Conservation (phyloP, 1,284 basidiomycete genomes). For the Naganishia sp. region DNA sequence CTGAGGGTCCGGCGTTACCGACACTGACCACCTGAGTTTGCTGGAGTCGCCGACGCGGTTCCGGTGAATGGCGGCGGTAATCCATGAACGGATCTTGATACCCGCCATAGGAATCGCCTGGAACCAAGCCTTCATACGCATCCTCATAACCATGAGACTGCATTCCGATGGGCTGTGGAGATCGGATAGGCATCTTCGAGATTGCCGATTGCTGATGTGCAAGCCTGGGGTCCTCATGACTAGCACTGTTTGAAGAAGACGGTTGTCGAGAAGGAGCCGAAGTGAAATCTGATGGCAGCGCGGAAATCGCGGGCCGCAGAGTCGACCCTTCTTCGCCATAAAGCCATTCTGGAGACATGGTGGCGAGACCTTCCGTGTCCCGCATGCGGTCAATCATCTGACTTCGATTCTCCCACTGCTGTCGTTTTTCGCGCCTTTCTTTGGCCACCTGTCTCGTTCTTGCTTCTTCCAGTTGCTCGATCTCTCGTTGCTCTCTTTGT, state of each 20-base stretch:
- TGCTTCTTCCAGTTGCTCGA: slow-evolving; percentile 29
- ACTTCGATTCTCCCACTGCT: slow-evolving; percentile 31
- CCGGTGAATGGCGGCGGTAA: slow-evolving; percentile 13
- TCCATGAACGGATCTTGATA: slow-evolving; percentile 26
- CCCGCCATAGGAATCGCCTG: slow-evolving; percentile 9
- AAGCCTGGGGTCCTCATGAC: slow-evolving; percentile 7
- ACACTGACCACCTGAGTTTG: slow-evolving; percentile 1
- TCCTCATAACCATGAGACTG: slow-evolving; percentile 10
- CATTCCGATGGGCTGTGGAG: background rate
- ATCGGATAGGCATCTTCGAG: background rate
- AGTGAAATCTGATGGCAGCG: background rate
- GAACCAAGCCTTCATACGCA: slow-evolving; percentile 26
- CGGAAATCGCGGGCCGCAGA: background rate
- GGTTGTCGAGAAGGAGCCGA: slow-evolving; percentile 3
- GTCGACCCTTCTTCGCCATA: slow-evolving; percentile 18
- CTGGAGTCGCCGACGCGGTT: slow-evolving; percentile 1
- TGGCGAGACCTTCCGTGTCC: slow-evolving; percentile 13
- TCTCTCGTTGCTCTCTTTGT: slow-evolving; percentile 22
- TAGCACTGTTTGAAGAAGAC: background rate
- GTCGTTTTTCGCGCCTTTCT: slow-evolving; percentile 30
- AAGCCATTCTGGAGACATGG: slow-evolving; percentile 27
- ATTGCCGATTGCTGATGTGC: slow-evolving; percentile 1
- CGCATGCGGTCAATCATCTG: slow-evolving; percentile 28
- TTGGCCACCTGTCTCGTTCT: slow-evolving; percentile 31
- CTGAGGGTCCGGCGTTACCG: background rate